A percentile compares a stretch with the other conserved stretches of the same genome.
Evolutionary conservation across 768 basidiomycete species (phyloP).

Genomic region (Serendipita indica): DNA sequence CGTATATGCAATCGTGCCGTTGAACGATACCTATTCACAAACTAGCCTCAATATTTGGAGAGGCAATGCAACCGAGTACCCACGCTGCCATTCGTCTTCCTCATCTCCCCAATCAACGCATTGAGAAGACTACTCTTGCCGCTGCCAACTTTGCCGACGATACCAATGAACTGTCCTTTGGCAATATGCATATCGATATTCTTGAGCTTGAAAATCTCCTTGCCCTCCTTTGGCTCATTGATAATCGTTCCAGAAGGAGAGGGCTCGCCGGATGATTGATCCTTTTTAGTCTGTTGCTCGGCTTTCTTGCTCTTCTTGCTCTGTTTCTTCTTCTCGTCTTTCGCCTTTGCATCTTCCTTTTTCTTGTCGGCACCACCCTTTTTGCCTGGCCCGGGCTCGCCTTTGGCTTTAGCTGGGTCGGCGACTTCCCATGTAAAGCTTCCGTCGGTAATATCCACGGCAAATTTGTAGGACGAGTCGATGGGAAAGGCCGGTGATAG

Average conservation of each 20-base stretch:
- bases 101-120: conserved; percentile 54
- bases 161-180: conserved; percentile 47
- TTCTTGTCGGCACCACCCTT: conserved; percentile 15
- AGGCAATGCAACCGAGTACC: not conserved
- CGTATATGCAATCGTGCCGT: conserved; percentile 42
- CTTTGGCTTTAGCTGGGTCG: conserved; percentile 15
- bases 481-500: conserved; percentile 33
- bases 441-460: conserved; percentile 34
- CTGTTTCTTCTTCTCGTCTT: conserved; percentile 6
- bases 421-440: conserved; percentile 38
- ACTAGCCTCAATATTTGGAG: conserved; percentile 13
- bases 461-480: conserved; percentile 25
- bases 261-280: not conserved
- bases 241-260: not conserved
- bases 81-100: conserved; percentile 40
- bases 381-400: conserved; percentile 19
- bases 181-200: conserved; percentile 33
- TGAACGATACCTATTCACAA: conserved; percentile 31
- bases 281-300: not conserved
- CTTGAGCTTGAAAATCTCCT: conserved; percentile 41
- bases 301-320: conserved; percentile 21
- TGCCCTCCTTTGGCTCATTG: conserved; percentile 16
- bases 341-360: conserved; percentile 16
- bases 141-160: conserved; percentile 62
- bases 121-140: conserved; percentile 52